Evolutionary conservation across 2,329 filamentous ascomycete genomes (phyloP).

Genomic region (Clathrospora elynae): DNA sequence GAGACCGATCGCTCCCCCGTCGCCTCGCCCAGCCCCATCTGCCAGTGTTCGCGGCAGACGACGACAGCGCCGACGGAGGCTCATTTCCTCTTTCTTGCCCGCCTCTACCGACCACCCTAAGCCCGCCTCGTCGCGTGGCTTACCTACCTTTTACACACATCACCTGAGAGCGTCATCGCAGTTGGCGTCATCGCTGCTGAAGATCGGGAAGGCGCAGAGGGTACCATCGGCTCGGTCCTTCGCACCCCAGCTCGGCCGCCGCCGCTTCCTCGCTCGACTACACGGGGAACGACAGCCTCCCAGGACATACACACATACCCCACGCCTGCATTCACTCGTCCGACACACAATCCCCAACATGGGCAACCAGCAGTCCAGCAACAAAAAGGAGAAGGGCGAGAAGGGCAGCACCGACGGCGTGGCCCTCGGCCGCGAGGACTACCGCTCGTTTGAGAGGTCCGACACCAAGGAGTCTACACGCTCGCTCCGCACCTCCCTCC

Average conservation of each 20-base stretch:
- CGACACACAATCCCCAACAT: conserved; percentile 57
- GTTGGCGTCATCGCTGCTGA: conserved; percentile 21
- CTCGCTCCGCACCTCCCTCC: conserved; percentile 78
- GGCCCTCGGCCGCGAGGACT: conserved; percentile 70
- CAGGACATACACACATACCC: conserved; percentile 16
- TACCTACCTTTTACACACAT: conserved; percentile 12
- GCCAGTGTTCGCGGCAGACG: conserved; percentile 41
- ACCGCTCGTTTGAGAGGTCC: conserved; percentile 88
- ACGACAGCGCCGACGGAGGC: conserved; percentile 51
- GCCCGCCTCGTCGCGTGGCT: conserved; percentile 17
- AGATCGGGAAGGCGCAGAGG: conserved; percentile 23
- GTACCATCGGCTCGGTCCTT: conserved; percentile 22
- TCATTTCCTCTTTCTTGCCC: conserved; percentile 53
- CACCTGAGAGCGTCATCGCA: conserved; percentile 18
- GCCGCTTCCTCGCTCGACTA: conserved; percentile 22
- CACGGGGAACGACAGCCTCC: conserved; percentile 1
- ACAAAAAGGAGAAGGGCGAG: conserved; percentile 52
- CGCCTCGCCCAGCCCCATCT: conserved; percentile 38
- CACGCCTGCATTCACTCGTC: conserved; percentile 12
- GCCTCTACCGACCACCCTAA: conserved; percentile 55
- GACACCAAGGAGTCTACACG: conserved; percentile 92
- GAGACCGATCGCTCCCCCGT: conserved; percentile 41
- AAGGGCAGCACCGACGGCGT: conserved; percentile 58
- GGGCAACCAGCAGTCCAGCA: conserved; percentile 77
- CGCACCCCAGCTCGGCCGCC: conserved; percentile 15